Evolutionary conservation across 495 filamentous ascomycete species (phyloP).

Genomic region (Apiosordaria backusii): DNA sequence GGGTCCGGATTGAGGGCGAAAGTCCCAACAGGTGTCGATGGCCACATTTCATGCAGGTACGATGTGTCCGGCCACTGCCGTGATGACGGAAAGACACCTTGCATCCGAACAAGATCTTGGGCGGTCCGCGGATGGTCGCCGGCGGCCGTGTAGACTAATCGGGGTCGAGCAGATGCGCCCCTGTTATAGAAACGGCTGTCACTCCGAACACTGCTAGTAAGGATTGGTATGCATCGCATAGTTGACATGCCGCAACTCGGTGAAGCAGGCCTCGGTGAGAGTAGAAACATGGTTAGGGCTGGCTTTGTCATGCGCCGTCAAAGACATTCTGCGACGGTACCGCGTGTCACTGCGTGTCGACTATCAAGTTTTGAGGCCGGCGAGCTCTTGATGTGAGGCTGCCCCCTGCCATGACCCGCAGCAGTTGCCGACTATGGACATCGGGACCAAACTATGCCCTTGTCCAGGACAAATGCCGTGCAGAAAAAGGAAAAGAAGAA

Average conservation of each 20-base stretch:
- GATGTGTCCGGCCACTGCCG: not conserved
- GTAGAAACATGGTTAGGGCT: not conserved
- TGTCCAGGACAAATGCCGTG: slow-evolving; percentile 2
- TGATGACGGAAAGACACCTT: slow-evolving; percentile 3
- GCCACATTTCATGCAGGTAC: not conserved
- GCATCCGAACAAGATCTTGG: slow-evolving; percentile 4
- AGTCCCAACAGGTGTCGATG: not conserved
- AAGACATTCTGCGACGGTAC: not conserved
- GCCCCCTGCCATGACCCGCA: not conserved
- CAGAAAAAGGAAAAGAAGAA: not conserved
- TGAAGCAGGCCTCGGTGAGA: not conserved
- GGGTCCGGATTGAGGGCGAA: not conserved
- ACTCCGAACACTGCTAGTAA: not conserved
- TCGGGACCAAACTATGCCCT: not conserved
- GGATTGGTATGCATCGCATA: not conserved
- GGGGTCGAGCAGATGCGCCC: slow-evolving; percentile 3
- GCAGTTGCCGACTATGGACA: not conserved
- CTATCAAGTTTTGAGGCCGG: not conserved
- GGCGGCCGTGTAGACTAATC: slow-evolving; percentile 12
- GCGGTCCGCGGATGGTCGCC: slow-evolving; percentile 7
- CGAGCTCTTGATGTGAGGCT: not conserved
- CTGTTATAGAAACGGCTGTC: not conserved
- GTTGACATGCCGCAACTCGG: not conserved
- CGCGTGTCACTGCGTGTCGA: not conserved
- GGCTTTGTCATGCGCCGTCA: not conserved